Base-by-base conservation (phyloP, 192 early-diverging fungal genomes). In the Coemansia sp. region DNA sequence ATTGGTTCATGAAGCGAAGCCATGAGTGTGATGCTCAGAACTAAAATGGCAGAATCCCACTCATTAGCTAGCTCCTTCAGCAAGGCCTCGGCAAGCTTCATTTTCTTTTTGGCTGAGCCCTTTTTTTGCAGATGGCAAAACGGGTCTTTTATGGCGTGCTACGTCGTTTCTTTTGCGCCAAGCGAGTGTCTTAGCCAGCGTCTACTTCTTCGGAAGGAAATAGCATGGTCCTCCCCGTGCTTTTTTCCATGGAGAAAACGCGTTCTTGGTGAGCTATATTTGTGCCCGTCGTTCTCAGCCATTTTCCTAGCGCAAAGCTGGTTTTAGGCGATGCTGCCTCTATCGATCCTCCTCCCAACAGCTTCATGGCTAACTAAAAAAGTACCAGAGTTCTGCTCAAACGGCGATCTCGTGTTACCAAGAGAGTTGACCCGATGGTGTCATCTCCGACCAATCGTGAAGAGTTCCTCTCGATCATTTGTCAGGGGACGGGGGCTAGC, bases 391-490 rank as follows among this genome's bases (percentile, higher is more conserved):
- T 45, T 45, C 43, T 45, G 20, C 43, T 18, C 43, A 45, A 45
- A 45, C n/a, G n/a, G 43, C n/a, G 43, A 45, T 55, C 26, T 28
- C 13, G 51, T 55, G 51, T 55, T 26, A 55, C 51, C 48, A 51
- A 26, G 43, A 45, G 43, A 45, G 43, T 45, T 45, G 43, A 9
- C 43, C 13, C 26, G 39, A 61, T 61, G 37, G 9, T 24, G 11
- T 14, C 38, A 40, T 42, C 26, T 14, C 2, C 39, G 26, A 20
- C 39, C 39, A 42, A 42, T 61, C 37, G 39, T 23, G 5, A 21
- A 8, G 56, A 58, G 56, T 58, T 58, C 31, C 56, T 10, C 56
- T 55, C 14, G 51, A 55, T 55, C 51, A 55, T 26, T 55, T 31
- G 13, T 55, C 51, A 13, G 26, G 51, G 48, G 51, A 26, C 51